A percentile compares a stretch with the other conserved stretches of the same genome.
phyloP scores from a whole-genome alignment of 441 rosid species.

The Rhodomyrtus psidioides region DNA sequence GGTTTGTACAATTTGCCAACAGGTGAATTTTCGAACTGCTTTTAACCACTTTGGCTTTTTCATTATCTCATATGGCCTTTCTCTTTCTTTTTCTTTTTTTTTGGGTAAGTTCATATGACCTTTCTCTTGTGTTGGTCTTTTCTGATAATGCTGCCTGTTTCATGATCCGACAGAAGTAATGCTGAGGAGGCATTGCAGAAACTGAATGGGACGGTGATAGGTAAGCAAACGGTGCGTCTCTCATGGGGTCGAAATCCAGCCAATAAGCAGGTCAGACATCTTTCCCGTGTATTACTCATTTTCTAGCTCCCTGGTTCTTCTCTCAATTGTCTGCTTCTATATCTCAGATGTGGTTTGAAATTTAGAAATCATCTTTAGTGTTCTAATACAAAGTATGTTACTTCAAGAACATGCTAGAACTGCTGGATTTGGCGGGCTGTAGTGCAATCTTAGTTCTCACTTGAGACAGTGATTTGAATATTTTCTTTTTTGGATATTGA shows the following conservation, averaged over 20 bases:
- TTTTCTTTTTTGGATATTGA: not conserved
- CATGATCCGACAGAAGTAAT: constrained; percentile 33
- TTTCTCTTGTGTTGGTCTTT: not conserved
- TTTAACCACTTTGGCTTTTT: not conserved
- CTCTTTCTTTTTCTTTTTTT: too few species aligned
- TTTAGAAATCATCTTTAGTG: not conserved
- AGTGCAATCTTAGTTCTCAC: not conserved
- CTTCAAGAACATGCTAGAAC: not conserved
- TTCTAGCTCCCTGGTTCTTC: not conserved
- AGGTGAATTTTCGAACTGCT: constrained; percentile 34
- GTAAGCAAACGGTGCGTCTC: constrained; percentile 83
- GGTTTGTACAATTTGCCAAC: constrained; percentile 81
- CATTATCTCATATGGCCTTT: not conserved
- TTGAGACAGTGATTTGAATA: not conserved
- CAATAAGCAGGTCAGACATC: constrained; percentile 58
- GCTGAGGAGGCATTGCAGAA: constrained; percentile 94
- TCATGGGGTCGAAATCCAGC: constrained; percentile 98
- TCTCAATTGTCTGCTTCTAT: not conserved
- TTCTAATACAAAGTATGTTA: not conserved
- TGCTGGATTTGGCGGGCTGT: not conserved
- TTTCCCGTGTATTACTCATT: not conserved
- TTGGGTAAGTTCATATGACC: not conserved
- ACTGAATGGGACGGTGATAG: constrained; percentile 66
- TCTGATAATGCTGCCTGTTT: not conserved
- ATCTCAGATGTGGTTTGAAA: not conserved